phyloP scores from a whole-genome alignment of 2,329 filamentous ascomycete species.

The Diplodia scrobiculata region DNA sequence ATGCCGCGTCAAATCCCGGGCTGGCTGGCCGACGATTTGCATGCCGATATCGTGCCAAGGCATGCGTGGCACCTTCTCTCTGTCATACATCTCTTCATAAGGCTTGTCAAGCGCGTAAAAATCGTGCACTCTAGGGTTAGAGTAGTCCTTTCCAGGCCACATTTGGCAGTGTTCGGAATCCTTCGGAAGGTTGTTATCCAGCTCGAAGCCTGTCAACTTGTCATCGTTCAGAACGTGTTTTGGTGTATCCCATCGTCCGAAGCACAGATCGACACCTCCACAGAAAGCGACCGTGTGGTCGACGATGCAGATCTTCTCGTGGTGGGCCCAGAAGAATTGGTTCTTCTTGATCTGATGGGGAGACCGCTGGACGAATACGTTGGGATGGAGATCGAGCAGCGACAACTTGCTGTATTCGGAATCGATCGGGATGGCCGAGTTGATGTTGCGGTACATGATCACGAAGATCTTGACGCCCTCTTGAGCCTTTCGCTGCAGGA shows the following conservation, averaged over 20 bases:
- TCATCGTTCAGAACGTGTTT: slow-evolving; percentile 90
- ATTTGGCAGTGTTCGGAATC: slow-evolving; percentile 94
- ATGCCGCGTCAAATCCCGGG: slow-evolving; percentile 88
- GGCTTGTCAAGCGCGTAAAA: slow-evolving; percentile 92
- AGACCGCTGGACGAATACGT: slow-evolving; percentile 93
- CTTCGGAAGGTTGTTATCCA: slow-evolving; percentile 65
- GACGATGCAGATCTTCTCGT: slow-evolving; percentile 96
- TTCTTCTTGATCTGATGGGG: slow-evolving; percentile 99
- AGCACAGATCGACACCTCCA: slow-evolving; percentile 93
- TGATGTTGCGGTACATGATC: slow-evolving; percentile 96
- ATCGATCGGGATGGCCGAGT: slow-evolving; percentile 94
- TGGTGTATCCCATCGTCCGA: slow-evolving; percentile 95
- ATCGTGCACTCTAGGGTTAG: slow-evolving; percentile 91
- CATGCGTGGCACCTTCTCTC: slow-evolving; percentile 85
- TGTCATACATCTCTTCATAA: slow-evolving; percentile 98
- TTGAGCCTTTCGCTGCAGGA: slow-evolving; percentile 88
- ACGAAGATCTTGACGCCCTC: slow-evolving; percentile 98
- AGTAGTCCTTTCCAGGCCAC: slow-evolving; percentile 98
- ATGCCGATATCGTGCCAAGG: slow-evolving; percentile 98
- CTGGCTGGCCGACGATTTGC: slow-evolving; percentile 96
- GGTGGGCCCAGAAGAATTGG: slow-evolving; percentile 98
- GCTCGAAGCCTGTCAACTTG: slow-evolving; percentile 91
- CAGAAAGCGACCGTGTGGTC: slow-evolving; percentile 96
- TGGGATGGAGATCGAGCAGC: slow-evolving; percentile 89
- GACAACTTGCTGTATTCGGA: slow-evolving; percentile 98